Conservation (phyloP, 352 stramenopile species). For the Phytophthora rubi region DNA sequence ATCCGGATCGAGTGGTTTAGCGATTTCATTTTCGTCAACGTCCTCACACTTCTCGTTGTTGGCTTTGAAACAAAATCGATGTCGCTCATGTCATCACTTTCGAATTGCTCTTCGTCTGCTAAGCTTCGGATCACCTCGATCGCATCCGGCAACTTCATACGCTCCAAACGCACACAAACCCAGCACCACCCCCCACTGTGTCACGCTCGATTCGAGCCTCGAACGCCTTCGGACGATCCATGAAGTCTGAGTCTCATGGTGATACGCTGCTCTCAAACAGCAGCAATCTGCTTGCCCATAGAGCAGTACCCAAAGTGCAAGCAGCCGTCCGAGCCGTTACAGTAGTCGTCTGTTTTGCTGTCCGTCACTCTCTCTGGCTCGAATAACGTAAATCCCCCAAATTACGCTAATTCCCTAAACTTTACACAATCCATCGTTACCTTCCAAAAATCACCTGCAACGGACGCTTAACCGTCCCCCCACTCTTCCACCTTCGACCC, state of each 20-base stretch:
- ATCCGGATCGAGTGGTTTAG: neutral
- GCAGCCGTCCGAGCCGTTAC: neutral
- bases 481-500: neutral
- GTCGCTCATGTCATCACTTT: neutral
- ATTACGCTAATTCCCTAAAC: neutral
- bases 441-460: neutral
- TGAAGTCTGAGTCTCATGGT: too few relatives aligned
- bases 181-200: slow-evolving; percentile 19
- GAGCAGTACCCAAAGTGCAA: neutral
- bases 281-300: neutral
- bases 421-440: neutral
- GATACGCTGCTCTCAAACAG: too few relatives aligned
- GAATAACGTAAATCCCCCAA: neutral
- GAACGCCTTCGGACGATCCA: slow-evolving; percentile 4
- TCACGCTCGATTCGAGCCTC: neutral
- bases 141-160: slow-evolving; percentile 18
- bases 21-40: slow-evolving; percentile 8
- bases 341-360: slow-evolving; percentile 1
- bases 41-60: neutral
- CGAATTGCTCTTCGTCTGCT: slow-evolving; percentile 9
- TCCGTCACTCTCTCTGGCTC: neutral
- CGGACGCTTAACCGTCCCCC: neutral
- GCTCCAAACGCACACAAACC: slow-evolving; percentile 21
- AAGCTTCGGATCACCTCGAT: slow-evolving; percentile 17
- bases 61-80: neutral